Evolutionary conservation across 768 basidiomycete species (phyloP), one percentile per base, ranked within the genome.

Genomic region (Lactarius hengduanensis): DNA sequence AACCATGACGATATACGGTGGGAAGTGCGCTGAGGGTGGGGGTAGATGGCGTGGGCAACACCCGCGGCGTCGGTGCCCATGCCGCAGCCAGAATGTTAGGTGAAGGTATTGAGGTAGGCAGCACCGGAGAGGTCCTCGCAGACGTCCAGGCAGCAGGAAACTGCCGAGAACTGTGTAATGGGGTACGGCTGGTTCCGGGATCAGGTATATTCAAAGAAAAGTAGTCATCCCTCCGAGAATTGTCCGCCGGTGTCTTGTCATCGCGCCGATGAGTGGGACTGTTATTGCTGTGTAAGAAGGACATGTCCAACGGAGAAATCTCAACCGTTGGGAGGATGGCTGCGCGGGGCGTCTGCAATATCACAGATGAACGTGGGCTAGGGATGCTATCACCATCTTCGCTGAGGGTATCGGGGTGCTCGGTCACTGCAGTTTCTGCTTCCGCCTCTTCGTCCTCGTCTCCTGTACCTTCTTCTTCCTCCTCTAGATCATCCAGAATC

Each of bases 391-490:
- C 69, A 8, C 58, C 61, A 57, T 72, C 71, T 20, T 68, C 71
- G 36, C 69, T 72, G 26, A 66, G 18, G 32, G 53, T 57, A 59
- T 58, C 65, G 22, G 30, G 69, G 36, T 61, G 61, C 36, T 62
- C 67, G 54, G 26, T 55, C 50, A 62, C 70, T n/a, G 34, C 26
- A 2, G 61, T 20, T 47, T 68, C 60, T 16, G 67, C 60, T 20
- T 59, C 64, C 11, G 61, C 57, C 34, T 64, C 66, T 41, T 71
- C 67, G 30, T 69, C 62, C 30, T 57, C 67, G 53, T 61, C 70
- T 16, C 16, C 43, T 9, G 53, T 34, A 11, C 80, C 80, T 40
- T 78, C 80, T 16, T 76, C 75, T 34, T 79, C 77, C 53, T 74
- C 75, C 11, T 68, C 71, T 11, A 67, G 41, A 55, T 76, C 74